Evolutionary conservation across 306 rosid genomes (phyloP), one percentile per base, ranked within the genome.

Genomic region (Rubus idaeus): DNA sequence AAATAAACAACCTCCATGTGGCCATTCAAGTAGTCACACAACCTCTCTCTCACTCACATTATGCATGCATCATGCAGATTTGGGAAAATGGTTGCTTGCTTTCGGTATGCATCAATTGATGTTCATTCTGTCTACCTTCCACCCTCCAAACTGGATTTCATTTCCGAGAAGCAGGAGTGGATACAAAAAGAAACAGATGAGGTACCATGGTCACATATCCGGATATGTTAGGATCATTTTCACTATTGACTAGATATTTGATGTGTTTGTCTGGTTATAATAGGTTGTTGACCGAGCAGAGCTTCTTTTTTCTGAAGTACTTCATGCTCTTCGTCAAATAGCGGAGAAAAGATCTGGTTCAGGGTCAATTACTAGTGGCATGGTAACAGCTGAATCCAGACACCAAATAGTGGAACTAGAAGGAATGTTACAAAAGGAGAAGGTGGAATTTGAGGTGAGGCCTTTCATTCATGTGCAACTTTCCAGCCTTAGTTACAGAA

Each of bases 31-130:
- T 72, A 55, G 39, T 55, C n/a, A 69, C 56, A 46, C 80, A 75
- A 23, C 42, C 53, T 44, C n/a, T 30, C 9, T 14, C 44, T 35
- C 44, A 11, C 44, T 62, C 45, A 44, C 26, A 45, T 9, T 17
- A 8, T 41, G 45, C 62, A 26, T 10, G 58, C 69, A 23, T 67
- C 51, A 13, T 86, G 84, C 86, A 96, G 99, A 86, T 96, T 92
- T 62, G 99, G 98, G 51, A 85, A 85, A 81, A 96, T 89, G 94
- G 98, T 96, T 76, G 99, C 99, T 76, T 96, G 99, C 88, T 96
- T 96, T 78, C 91, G 97, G 49, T 96, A 96, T 84, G 91, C 98
- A 63, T 90, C 99, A 40, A 91, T 96, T 79, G 84, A 96, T 78
- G 96, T 95, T 75, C 89, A 87, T 79, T 90, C 97, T 26, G 97